Percentiles rank a stretch among this genome's conserved stretches.
phyloP scores from a whole-genome alignment of 306 rosid species.

The Fagus crenata region DNA sequence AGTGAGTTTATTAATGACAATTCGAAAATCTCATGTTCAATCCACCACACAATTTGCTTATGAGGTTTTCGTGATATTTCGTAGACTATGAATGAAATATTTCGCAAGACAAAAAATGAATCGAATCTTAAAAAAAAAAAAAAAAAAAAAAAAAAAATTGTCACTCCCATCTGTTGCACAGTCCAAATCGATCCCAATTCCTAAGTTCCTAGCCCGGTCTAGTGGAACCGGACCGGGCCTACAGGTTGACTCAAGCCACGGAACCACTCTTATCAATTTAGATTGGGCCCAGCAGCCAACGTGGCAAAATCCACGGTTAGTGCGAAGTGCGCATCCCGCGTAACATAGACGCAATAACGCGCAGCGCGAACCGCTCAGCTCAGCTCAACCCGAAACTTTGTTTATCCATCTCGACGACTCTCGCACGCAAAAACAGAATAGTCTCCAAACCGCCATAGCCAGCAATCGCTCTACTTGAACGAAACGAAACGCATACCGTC shows the following conservation, averaged over 20 bases:
- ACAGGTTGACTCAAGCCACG: slow-evolving; percentile 8
- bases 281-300: neutral
- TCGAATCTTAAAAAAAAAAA: too few species aligned
- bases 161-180: neutral
- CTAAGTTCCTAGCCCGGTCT: too few species aligned
- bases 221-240: too few species aligned
- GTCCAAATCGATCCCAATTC: neutral
- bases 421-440: slow-evolving; percentile 7
- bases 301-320: slow-evolving; percentile 22
- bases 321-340: neutral
- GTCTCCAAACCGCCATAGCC: neutral
- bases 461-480: neutral
- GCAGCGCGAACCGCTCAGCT: slow-evolving; percentile 32
- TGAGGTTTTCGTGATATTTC: too few species aligned
- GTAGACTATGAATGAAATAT: too few species aligned
- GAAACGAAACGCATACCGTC: slow-evolving; percentile 10
- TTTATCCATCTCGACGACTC: neutral
- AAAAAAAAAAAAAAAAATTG: too few species aligned
- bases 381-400: neutral
- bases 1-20: too few species aligned
- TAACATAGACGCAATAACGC: neutral
- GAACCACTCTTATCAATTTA: neutral
- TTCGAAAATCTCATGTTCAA: too few species aligned
- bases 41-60: too few species aligned
- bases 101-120: too few species aligned